Conservation (phyloP, 2,329 filamentous ascomycete species). For the Colletotrichum acutatum region DNA sequence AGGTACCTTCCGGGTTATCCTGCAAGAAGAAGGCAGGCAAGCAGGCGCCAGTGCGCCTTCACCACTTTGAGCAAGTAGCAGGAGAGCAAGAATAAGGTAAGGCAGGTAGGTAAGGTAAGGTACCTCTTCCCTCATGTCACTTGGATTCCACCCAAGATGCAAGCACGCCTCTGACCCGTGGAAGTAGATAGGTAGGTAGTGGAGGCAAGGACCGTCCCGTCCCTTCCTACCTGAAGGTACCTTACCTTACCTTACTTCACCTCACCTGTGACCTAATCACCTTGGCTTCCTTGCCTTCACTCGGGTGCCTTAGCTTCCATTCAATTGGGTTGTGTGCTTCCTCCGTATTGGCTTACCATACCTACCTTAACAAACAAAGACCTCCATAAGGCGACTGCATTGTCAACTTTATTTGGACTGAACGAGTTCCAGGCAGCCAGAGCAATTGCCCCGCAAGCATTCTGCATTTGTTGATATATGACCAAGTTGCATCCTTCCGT, state of each 20-base stretch:
- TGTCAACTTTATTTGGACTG: neutral
- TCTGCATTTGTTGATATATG: neutral
- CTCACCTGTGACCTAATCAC: neutral
- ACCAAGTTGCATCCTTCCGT: neutral
- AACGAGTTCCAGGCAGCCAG: neutral
- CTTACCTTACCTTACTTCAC: neutral
- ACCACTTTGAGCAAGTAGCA: neutral
- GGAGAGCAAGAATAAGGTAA: neutral
- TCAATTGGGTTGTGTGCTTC: neutral
- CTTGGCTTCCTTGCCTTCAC: neutral
- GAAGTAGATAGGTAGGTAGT: too few species aligned
- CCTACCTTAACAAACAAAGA: neutral
- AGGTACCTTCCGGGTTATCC: too few species aligned
- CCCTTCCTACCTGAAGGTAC: conserved; percentile 3
- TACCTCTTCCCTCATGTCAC: neutral
- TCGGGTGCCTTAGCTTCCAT: neutral
- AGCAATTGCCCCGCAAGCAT: neutral
- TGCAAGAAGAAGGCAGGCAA: neutral
- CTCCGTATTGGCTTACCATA: neutral
- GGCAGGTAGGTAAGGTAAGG: neutral
- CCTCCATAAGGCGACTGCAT: neutral
- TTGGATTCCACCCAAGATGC: neutral
- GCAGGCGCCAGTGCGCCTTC: neutral
- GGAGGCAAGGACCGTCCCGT: conserved; percentile 1
- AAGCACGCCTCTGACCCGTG: neutral